A percentile compares a stretch with the other conserved stretches of the same genome.
phyloP scores from a whole-genome alignment of 2,329 filamentous ascomycete genomes.

The Colletotrichum musicola region DNA sequence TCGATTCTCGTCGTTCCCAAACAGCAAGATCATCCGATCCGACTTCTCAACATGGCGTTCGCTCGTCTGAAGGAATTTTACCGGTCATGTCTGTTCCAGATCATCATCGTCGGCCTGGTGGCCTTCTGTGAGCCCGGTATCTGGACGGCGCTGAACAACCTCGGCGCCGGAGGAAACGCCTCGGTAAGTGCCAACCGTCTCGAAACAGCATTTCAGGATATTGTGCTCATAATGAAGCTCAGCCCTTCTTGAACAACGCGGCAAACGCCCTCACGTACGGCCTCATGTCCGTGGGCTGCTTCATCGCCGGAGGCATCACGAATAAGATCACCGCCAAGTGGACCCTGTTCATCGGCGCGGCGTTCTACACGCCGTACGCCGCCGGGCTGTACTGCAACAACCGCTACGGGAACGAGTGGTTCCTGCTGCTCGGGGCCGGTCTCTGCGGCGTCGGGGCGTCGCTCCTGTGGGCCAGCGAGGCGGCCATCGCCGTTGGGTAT shows the following conservation, averaged over 20 bases:
- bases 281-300: constrained; percentile 35
- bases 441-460: constrained; percentile 55
- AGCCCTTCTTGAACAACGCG: constrained; percentile 28
- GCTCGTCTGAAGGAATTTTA: constrained; percentile 9
- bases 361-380: constrained; percentile 58
- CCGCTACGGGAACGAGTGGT: constrained; percentile 56
- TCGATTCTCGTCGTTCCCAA: neutral
- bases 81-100: constrained; percentile 31
- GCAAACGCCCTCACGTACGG: constrained; percentile 31
- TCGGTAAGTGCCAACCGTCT: constrained; percentile 1
- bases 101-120: constrained; percentile 33
- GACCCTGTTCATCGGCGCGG: constrained; percentile 55
- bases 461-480: constrained; percentile 52
- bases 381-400: constrained; percentile 59
- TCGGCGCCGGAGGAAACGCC: constrained; percentile 41
- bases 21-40: neutral
- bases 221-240: neutral
- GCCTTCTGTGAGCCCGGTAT: constrained; percentile 43
- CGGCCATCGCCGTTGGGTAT: constrained; percentile 65
- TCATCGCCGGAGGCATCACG: constrained; percentile 32
- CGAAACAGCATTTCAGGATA: too few relatives aligned
- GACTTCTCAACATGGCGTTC: neutral
- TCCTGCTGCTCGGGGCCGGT: constrained; percentile 56
- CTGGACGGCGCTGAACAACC: constrained; percentile 43
- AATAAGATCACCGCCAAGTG: constrained; percentile 44